Evolutionary conservation across 2,329 filamentous ascomycete species (phyloP).

Genomic region (Talaromyces sp.): DNA sequence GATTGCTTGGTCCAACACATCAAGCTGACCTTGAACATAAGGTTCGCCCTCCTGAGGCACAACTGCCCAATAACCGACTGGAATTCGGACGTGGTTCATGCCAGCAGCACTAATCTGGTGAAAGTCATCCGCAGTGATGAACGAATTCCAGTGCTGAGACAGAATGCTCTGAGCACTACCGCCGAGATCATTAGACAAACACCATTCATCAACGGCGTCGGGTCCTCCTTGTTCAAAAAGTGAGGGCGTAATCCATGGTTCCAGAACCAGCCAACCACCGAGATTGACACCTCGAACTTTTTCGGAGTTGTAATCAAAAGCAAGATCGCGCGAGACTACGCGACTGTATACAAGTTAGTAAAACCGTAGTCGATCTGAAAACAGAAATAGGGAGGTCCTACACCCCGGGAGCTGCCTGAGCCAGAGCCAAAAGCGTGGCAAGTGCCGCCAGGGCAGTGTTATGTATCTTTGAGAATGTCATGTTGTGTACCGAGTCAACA

Average conservation of each 20-base stretch:
- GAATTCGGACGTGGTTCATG: slow-evolving; percentile 62
- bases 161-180: slow-evolving; percentile 48
- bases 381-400: background rate
- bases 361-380: background rate
- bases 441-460: slow-evolving; percentile 16
- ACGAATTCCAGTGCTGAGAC: slow-evolving; percentile 57
- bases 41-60: slow-evolving; percentile 53
- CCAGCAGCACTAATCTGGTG: slow-evolving; percentile 53
- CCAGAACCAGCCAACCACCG: slow-evolving; percentile 62
- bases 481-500: slow-evolving; percentile 12
- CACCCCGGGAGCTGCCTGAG: slow-evolving; percentile 14
- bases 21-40: slow-evolving; percentile 60
- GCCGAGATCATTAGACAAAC: slow-evolving; percentile 49
- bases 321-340: slow-evolving; percentile 29
- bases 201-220: slow-evolving; percentile 57
- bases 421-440: slow-evolving; percentile 9
- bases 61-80: slow-evolving; percentile 64
- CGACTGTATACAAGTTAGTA: slow-evolving; percentile 21
- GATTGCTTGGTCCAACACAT: slow-evolving; percentile 55
- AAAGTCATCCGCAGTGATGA: slow-evolving; percentile 56
- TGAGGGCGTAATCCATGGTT: slow-evolving; percentile 62
- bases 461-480: slow-evolving; percentile 16
- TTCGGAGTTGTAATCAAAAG: slow-evolving; percentile 52
- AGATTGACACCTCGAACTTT: slow-evolving; percentile 64
- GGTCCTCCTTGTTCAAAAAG: slow-evolving; percentile 52